Percentiles rank a stretch among this genome's conserved stretches.
Evolutionary conservation across 768 basidiomycete species (phyloP).

Genomic region (Amyloporia xantha): DNA sequence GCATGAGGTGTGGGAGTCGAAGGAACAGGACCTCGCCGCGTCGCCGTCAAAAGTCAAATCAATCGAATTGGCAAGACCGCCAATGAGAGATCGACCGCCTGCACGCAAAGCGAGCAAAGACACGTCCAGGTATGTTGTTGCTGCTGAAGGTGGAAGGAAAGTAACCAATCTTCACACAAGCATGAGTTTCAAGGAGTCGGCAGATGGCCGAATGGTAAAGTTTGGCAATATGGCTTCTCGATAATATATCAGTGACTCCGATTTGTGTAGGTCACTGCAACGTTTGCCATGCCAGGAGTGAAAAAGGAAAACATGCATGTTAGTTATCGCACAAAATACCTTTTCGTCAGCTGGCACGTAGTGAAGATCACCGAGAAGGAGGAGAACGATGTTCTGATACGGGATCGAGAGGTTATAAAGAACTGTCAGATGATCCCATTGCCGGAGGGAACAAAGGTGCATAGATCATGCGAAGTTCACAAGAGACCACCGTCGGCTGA

Average conservation of each 20-base stretch:
- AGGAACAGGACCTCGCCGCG: conserved; percentile 60
- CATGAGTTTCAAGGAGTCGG: conserved; percentile 64
- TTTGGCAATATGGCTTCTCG: neutral
- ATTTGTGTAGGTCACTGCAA: conserved; percentile 47
- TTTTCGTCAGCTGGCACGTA: conserved; percentile 63
- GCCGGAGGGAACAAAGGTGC: conserved; percentile 55
- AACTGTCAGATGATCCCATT: conserved; percentile 64
- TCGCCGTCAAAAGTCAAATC: conserved; percentile 64
- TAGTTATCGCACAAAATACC: conserved; percentile 54
- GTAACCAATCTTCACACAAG: no score
- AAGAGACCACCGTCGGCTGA: conserved; percentile 1
- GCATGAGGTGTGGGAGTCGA: conserved; percentile 57
- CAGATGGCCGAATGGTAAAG: conserved; percentile 53
- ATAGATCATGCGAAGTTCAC: neutral
- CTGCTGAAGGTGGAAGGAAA: no score
- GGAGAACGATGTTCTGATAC: conserved; percentile 52
- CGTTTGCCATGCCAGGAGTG: conserved; percentile 64
- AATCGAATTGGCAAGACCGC: no score
- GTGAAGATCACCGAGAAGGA: conserved; percentile 54
- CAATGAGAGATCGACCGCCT: no score
- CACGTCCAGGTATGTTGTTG: no score
- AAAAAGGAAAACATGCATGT: conserved; percentile 72
- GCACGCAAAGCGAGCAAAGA: no score
- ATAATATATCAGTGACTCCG: no score
- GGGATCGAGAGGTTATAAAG: conserved; percentile 57